Percentiles rank a stretch among this genome's conserved stretches.
These are phyloP conservation scores for Pinus taeda DNA, from an alignment of 75 land plant species.

Conservation along the genomic window DNA sequence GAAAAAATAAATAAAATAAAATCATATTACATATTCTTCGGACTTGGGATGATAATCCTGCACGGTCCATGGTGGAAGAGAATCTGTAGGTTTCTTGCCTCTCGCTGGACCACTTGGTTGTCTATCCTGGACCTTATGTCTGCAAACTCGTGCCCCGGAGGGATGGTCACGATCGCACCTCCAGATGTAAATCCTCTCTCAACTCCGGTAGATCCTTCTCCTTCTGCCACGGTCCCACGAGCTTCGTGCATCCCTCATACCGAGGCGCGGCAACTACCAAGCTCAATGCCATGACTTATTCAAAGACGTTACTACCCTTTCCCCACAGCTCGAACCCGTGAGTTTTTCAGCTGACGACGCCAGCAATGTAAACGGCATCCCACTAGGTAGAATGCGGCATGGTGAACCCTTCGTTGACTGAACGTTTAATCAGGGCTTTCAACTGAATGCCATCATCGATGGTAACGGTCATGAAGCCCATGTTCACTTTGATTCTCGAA, in stretches of 20 bases:
- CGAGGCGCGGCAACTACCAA: slow-evolving; percentile 11
- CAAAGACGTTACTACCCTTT: slow-evolving; percentile 7
- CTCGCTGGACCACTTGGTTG: no score
- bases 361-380: slow-evolving; percentile 17
- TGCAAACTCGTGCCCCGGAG: no score
- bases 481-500: slow-evolving; percentile 7
- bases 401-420: not conserved
- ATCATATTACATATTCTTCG: no score
- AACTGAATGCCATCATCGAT: slow-evolving; percentile 24
- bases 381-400: slow-evolving; percentile 10
- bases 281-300: slow-evolving; percentile 19
- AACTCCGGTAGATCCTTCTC: not conserved
- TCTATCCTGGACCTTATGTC: no score
- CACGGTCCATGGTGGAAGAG: no score
- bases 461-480: slow-evolving; percentile 9
- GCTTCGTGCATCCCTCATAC: slow-evolving; percentile 10
- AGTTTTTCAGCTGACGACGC: slow-evolving; percentile 11
- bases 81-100: no score
- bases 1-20: no score
- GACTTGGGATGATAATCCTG: no score
- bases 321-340: slow-evolving; percentile 17
- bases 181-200: no score
- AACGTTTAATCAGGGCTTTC: slow-evolving; percentile 2
- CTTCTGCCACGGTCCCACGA: slow-evolving; percentile 3
- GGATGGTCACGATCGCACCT: no score